Percentiles rank a stretch among this genome's conserved stretches.
Conservation (phyloP, 2,329 filamentous ascomycete species). For the Trichoderma polysporum region DNA sequence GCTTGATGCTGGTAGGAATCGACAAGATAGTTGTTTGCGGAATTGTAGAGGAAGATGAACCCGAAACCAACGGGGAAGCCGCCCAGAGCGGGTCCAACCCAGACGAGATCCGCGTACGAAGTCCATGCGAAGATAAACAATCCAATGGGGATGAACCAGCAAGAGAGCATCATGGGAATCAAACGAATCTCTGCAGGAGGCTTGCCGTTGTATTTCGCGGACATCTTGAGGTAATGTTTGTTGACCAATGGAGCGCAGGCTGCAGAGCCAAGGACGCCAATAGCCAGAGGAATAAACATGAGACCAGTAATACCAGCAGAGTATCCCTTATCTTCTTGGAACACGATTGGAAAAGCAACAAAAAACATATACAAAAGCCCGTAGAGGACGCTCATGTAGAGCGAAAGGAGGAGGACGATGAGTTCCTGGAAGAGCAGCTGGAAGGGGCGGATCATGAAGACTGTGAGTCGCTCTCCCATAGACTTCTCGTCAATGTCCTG, state of each 20-base stretch:
- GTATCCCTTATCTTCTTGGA: conserved; percentile 77
- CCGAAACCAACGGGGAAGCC: conserved; percentile 74
- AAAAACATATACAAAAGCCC: conserved; percentile 77
- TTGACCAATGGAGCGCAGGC: conserved; percentile 71
- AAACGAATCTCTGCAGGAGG: conserved; percentile 76
- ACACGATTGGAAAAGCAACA: conserved; percentile 69
- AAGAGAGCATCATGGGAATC: conserved; percentile 78
- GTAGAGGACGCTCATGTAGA: conserved; percentile 85
- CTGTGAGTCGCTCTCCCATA: conserved; percentile 63
- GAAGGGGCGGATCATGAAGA: conserved; percentile 81
- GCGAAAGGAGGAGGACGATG: conserved; percentile 78
- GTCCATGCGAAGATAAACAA: conserved; percentile 61
- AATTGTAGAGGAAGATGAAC: conserved; percentile 82
- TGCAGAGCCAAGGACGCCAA: conserved; percentile 71
- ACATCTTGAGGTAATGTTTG: conserved; percentile 71
- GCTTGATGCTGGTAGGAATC: conserved; percentile 69
- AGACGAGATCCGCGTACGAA: conserved; percentile 63
- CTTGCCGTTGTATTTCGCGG: conserved; percentile 62
- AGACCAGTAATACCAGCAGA: conserved; percentile 71
- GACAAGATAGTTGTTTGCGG: conserved; percentile 71
- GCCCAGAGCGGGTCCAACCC: conserved; percentile 70
- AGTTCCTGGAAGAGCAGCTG: conserved; percentile 81
- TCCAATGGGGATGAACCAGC: conserved; percentile 66
- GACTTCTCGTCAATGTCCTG: conserved; percentile 74
- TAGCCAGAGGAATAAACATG: conserved; percentile 82